phyloP scores from a whole-genome alignment of 768 basidiomycete genomes.

The Sporobolomyces roseus region DNA sequence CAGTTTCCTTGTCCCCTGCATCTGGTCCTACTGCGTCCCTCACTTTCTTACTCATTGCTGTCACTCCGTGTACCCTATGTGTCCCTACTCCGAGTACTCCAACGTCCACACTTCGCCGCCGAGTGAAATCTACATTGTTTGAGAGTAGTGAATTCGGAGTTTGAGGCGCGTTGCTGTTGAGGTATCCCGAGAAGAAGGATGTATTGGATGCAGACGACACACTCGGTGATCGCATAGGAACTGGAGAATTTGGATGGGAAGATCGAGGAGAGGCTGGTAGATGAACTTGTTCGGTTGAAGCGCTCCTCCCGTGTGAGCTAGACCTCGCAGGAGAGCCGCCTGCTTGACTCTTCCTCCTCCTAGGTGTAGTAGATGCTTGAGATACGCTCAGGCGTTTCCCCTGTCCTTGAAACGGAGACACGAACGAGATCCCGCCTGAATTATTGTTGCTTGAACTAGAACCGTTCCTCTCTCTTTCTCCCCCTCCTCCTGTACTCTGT shows the following conservation, averaged over 20 bases:
- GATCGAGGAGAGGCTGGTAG: constrained; percentile 21
- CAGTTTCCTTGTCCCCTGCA: constrained; percentile 65
- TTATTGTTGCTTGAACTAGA: neutral
- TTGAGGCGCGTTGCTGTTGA: neutral
- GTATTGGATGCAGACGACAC: neutral
- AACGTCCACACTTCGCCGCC: constrained; percentile 75
- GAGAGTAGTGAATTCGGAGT: constrained; percentile 2
- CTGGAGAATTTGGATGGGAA: constrained; percentile 1
- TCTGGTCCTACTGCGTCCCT: constrained; percentile 42
- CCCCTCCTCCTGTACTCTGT: neutral
- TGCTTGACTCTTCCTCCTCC: constrained; percentile 12
- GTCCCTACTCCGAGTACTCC: constrained; percentile 82
- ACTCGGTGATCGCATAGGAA: constrained; percentile 12
- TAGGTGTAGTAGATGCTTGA: constrained; percentile 1
- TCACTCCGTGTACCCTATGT: constrained; percentile 39
- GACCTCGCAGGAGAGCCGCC: constrained; percentile 7
- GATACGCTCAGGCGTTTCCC: constrained; percentile 15
- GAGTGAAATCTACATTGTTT: constrained; percentile 21
- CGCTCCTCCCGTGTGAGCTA: neutral
- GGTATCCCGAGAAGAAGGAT: constrained; percentile 16
- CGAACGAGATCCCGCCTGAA: constrained; percentile 14
- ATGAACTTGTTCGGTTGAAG: neutral
- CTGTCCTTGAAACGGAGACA: constrained; percentile 18
- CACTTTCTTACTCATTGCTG: constrained; percentile 45
- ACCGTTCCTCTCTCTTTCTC: neutral